Conservation (phyloP, 2,329 filamentous ascomycete genomes). For the Diaporthe sp. region DNA sequence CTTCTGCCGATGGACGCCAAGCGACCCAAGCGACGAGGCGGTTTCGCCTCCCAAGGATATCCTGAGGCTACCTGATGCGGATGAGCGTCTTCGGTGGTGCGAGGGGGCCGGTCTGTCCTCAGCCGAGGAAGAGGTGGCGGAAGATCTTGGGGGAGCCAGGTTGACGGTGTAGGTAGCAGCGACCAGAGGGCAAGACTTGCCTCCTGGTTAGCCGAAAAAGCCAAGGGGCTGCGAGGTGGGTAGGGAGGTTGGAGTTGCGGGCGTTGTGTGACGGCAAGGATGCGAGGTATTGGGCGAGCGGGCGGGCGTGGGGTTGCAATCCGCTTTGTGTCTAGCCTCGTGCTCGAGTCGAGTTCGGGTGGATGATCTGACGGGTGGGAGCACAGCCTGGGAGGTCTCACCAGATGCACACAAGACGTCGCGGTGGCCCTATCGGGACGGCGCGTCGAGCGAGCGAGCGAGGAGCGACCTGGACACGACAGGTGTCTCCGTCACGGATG, state of each 20-base stretch:
- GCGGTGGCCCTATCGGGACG: slow-evolving; percentile 4
- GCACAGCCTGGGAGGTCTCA: not conserved
- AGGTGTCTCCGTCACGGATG: not conserved
- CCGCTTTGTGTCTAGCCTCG: slow-evolving; percentile 20
- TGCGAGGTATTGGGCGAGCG: slow-evolving; percentile 22
- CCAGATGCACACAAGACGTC: not conserved
- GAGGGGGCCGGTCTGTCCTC: slow-evolving; percentile 58
- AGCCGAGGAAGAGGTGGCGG: slow-evolving; percentile 61
- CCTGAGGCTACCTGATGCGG: slow-evolving; percentile 49
- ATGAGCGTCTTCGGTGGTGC: slow-evolving; percentile 63
- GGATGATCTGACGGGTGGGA: not conserved
- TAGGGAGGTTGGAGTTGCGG: slow-evolving; percentile 3
- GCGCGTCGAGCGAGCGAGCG: slow-evolving; percentile 1
- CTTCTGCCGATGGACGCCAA: slow-evolving; percentile 52
- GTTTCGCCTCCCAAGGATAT: slow-evolving; percentile 47
- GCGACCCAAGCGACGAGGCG: slow-evolving; percentile 46
- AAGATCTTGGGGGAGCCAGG: slow-evolving; percentile 62
- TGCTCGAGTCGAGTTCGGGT: slow-evolving; percentile 7
- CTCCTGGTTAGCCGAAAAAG: slow-evolving; percentile 31
- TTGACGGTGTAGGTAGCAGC: slow-evolving; percentile 45
- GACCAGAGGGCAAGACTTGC: slow-evolving; percentile 38
- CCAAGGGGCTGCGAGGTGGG: slow-evolving; percentile 13
- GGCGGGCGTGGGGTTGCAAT: slow-evolving; percentile 25
- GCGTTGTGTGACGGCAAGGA: slow-evolving; percentile 23
- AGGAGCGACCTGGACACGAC: slow-evolving; percentile 3